phyloP scores from a whole-genome alignment of 2,329 filamentous ascomycete species.

The Colletotrichum brevisporum region DNA sequence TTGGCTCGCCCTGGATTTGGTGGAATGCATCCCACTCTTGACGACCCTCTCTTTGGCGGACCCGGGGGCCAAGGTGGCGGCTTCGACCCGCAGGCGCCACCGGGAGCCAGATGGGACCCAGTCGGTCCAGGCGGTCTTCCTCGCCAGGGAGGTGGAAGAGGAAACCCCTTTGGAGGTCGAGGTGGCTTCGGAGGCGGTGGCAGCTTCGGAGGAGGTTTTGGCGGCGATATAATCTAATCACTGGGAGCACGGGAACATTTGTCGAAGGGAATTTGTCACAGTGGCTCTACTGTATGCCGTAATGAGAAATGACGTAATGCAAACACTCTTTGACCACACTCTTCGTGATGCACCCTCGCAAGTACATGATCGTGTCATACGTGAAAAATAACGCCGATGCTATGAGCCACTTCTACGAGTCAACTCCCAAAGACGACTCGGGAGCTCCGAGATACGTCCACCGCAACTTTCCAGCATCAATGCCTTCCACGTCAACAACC shows the following conservation, averaged over 20 bases:
- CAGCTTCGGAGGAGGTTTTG: constrained; percentile 53
- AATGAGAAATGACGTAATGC: constrained; percentile 30
- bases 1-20: constrained; percentile 72
- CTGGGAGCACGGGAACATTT: not conserved
- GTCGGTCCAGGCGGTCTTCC: constrained; percentile 77
- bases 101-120: constrained; percentile 93
- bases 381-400: too few species aligned
- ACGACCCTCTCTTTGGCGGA: constrained; percentile 87
- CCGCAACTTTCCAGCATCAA: constrained; percentile 27
- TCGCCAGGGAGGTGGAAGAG: constrained; percentile 55
- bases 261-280: not conserved
- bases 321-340: too few species aligned
- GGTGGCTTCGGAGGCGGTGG: constrained; percentile 52
- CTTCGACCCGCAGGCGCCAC: constrained; percentile 83
- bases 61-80: constrained; percentile 57
- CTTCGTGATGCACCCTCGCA: too few species aligned
- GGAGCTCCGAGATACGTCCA: constrained; percentile 42
- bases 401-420: not conserved
- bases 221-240: constrained; percentile 45
- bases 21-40: constrained; percentile 97
- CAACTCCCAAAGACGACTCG: constrained; percentile 23
- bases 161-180: constrained; percentile 55
- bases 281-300: constrained; percentile 29
- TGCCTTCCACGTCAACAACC: constrained; percentile 37
- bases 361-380: too few species aligned